Percentiles rank a stretch among this genome's conserved stretches.
These are phyloP conservation scores for Kazachstania viticola DNA, from an alignment of 805 yeast genomes.

Conservation along the genomic window DNA sequence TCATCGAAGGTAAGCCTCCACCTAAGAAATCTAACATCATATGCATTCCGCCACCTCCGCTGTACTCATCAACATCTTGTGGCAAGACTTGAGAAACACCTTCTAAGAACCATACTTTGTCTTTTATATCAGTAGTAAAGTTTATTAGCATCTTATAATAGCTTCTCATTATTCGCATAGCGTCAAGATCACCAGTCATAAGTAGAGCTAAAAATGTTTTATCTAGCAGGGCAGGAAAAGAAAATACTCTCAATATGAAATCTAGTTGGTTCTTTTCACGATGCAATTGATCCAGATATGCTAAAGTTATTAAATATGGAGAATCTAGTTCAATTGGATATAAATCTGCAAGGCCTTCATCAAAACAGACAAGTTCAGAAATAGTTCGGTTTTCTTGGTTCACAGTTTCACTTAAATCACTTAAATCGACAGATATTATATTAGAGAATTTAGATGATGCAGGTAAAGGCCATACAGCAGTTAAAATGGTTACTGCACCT, in stretches of 20 bases:
- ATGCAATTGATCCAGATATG: constrained; percentile 73
- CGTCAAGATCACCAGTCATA: constrained; percentile 74
- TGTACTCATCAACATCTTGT: constrained; percentile 81
- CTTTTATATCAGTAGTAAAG: constrained; percentile 78
- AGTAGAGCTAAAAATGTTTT: constrained; percentile 64
- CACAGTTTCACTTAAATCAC: constrained; percentile 67
- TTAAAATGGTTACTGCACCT: constrained; percentile 90
- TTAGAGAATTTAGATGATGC: constrained; percentile 54
- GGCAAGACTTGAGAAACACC: constrained; percentile 85
- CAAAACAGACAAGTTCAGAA: constrained; percentile 69
- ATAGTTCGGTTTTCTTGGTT: constrained; percentile 28
- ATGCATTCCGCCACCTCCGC: constrained; percentile 87
- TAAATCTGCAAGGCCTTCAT: constrained; percentile 69
- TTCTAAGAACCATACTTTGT: constrained; percentile 86
- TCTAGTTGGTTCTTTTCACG: constrained; percentile 75
- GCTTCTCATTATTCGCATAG: constrained; percentile 84
- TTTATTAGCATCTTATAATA: constrained; percentile 73
- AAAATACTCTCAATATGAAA: constrained; percentile 76
- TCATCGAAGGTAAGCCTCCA: constrained; percentile 45
- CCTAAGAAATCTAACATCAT: constrained; percentile 85
- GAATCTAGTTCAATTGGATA: constrained; percentile 78
- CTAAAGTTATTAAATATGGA: constrained; percentile 79
- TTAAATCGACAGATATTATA: constrained; percentile 74
- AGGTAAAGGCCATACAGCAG: constrained; percentile 91
- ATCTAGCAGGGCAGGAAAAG: constrained; percentile 87